These are phyloP conservation scores for Aegilops umbellulata DNA, from an alignment of 176 grass and related monocot species.

Conservation along the genomic window DNA sequence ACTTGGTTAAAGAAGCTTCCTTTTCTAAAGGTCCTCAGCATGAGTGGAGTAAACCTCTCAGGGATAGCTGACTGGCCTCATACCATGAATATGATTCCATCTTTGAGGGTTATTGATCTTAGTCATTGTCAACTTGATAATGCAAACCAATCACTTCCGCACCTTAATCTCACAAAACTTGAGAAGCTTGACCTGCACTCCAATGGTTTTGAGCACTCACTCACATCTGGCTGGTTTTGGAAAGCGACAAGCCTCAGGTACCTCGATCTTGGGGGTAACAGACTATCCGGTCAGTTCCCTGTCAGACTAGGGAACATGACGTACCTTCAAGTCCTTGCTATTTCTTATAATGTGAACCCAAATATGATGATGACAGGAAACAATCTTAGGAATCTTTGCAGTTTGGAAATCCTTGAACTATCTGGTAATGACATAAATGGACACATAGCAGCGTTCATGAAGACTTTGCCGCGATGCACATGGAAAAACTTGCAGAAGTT, in stretches of 20 bases:
- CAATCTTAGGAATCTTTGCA: slow-evolving; percentile 17
- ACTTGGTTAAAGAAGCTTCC: not conserved
- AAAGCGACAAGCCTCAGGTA: no score
- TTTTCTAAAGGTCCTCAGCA: no score
- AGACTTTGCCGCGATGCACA: not conserved
- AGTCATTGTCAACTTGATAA: accelerated
- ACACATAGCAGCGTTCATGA: not conserved
- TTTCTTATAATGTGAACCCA: not conserved
- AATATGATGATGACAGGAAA: not conserved
- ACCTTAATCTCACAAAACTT: no score
- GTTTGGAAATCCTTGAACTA: slow-evolving; percentile 15
- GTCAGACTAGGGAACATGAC: not conserved
- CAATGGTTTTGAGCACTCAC: no score
- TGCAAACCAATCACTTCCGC: no score
- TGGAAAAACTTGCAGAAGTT: not conserved
- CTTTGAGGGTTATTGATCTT: no score
- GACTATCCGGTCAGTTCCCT: not conserved
- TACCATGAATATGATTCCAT: no score
- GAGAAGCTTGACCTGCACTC: no score
- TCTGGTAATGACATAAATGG: not conserved
- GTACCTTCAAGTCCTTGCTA: not conserved
- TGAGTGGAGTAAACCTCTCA: no score
- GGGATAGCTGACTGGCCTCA: no score
- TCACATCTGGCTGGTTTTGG: no score
- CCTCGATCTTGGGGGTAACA: not conserved